Percentiles rank a stretch among this genome's conserved stretches.
Evolutionary conservation across 2,329 filamentous ascomycete species (phyloP).

Genomic region (Bretziella fagacearum): DNA sequence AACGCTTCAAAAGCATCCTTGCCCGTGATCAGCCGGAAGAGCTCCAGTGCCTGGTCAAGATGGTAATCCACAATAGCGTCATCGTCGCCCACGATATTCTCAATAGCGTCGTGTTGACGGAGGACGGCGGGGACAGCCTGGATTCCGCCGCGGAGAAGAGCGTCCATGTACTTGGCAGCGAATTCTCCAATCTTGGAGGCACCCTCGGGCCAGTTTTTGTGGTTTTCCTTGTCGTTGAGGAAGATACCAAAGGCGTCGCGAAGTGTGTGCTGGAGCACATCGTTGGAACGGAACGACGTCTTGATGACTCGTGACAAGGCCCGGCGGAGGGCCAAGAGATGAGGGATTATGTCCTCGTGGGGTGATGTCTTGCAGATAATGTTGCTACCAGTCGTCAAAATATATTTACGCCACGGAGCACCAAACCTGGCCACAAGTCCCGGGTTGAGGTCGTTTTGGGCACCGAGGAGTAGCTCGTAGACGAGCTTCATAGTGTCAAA

Average conservation of each 20-base stretch:
- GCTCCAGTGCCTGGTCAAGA: constrained; percentile 76
- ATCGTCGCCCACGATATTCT: constrained; percentile 42
- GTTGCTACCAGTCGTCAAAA: constrained; percentile 51
- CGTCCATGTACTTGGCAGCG: constrained; percentile 94
- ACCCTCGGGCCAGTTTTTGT: constrained; percentile 57
- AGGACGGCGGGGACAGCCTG: constrained; percentile 49
- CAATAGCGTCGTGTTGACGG: constrained; percentile 29
- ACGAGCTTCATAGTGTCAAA: constrained; percentile 55
- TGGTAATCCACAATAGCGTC: constrained; percentile 84
- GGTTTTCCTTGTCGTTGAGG: constrained; percentile 74
- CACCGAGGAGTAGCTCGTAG: constrained; percentile 51
- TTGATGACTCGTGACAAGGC: constrained; percentile 61
- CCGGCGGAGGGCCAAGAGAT: constrained; percentile 64
- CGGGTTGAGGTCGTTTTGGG: constrained; percentile 29
- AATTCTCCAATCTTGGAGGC: constrained; percentile 95
- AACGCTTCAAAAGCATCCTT: constrained; percentile 98
- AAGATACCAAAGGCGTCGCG: constrained; percentile 76
- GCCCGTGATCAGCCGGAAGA: constrained; percentile 93
- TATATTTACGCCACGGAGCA: constrained; percentile 61
- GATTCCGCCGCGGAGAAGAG: constrained; percentile 69
- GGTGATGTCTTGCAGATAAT: constrained; percentile 70
- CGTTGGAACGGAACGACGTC: constrained; percentile 58
- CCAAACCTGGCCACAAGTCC: constrained; percentile 54
- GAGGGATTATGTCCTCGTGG: constrained; percentile 70
- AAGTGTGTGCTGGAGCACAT: constrained; percentile 60